Evolutionary conservation across 768 basidiomycete species (phyloP).

Genomic region (Lyophyllum atratum): DNA sequence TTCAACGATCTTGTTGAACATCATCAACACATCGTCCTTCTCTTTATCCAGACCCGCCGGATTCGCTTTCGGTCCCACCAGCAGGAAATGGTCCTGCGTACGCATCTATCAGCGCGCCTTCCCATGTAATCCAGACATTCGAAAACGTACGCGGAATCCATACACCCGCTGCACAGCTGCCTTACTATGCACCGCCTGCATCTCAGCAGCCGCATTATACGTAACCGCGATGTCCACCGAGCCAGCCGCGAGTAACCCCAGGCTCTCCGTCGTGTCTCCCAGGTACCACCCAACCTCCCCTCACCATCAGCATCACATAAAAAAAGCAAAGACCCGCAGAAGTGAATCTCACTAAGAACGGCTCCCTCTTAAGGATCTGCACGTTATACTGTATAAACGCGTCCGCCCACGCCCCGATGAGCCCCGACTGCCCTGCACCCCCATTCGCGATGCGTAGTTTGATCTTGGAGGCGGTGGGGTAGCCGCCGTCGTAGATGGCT

Average conservation of each 20-base stretch:
- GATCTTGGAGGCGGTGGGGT: slow-evolving; percentile 10
- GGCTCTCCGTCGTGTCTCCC: slow-evolving; percentile 55
- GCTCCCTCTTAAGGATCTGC: background rate
- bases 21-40: slow-evolving; percentile 34
- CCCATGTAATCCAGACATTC: background rate
- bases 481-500: slow-evolving; percentile 17
- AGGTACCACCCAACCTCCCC: slow-evolving; percentile 56
- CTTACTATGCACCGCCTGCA: slow-evolving; percentile 30
- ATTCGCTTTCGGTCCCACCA: slow-evolving; percentile 50
- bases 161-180: slow-evolving; percentile 37
- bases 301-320: background rate
- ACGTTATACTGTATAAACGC: slow-evolving; percentile 19
- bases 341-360: slow-evolving; percentile 14
- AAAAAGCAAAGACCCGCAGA: background rate
- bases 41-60: slow-evolving; percentile 37
- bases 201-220: slow-evolving; percentile 54
- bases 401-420: slow-evolving; percentile 20
- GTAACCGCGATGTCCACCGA: slow-evolving; percentile 52
- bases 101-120: background rate
- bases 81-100: slow-evolving; percentile 49
- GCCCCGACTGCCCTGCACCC: slow-evolving; percentile 20
- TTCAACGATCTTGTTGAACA: slow-evolving; percentile 50
- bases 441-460: slow-evolving; percentile 19
- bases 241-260: slow-evolving; percentile 41
- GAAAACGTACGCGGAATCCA: slow-evolving; percentile 45